Conservation (phyloP, 495 filamentous ascomycete genomes). For the Staphylotrichum tortipilum region DNA sequence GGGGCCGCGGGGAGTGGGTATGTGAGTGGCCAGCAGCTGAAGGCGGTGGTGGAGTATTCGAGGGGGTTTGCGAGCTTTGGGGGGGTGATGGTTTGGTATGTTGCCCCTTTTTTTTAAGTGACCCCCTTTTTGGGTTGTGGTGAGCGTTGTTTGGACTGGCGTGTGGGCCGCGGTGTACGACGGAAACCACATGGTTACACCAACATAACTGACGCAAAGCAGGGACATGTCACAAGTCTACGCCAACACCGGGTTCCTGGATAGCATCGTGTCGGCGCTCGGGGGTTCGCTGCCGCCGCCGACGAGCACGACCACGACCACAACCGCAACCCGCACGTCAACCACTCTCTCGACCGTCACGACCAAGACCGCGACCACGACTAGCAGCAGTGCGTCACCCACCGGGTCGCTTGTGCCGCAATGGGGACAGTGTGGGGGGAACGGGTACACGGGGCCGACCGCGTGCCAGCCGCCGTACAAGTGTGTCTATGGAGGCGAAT, state of each 20-base stretch:
- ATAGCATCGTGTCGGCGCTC: constrained; percentile 27
- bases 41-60: constrained; percentile 40
- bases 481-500: constrained; percentile 20
- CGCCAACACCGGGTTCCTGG: constrained; percentile 50
- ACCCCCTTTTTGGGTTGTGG: not conserved
- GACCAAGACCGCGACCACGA: constrained; percentile 1
- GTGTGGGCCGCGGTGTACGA: no score
- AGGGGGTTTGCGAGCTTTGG: constrained; percentile 54
- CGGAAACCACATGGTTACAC: no score
- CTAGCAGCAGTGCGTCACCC: not conserved
- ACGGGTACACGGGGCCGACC: constrained; percentile 30
- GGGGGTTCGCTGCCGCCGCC: constrained; percentile 1
- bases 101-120: not conserved
- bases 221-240: constrained; percentile 56
- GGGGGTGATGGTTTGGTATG: constrained; percentile 57
- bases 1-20: constrained; percentile 55
- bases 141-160: no score
- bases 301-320: constrained; percentile 5
- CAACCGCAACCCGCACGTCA: no score
- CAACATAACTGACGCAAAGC: not conserved
- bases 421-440: constrained; percentile 36
- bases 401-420: constrained; percentile 21
- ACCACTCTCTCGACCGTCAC: constrained; percentile 2
- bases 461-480: constrained; percentile 28
- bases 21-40: constrained; percentile 35